Evolutionary conservation across 2,329 filamentous ascomycete species (phyloP), one percentile per base, ranked within the genome.

Genomic region (Epichloe uncinata): DNA sequence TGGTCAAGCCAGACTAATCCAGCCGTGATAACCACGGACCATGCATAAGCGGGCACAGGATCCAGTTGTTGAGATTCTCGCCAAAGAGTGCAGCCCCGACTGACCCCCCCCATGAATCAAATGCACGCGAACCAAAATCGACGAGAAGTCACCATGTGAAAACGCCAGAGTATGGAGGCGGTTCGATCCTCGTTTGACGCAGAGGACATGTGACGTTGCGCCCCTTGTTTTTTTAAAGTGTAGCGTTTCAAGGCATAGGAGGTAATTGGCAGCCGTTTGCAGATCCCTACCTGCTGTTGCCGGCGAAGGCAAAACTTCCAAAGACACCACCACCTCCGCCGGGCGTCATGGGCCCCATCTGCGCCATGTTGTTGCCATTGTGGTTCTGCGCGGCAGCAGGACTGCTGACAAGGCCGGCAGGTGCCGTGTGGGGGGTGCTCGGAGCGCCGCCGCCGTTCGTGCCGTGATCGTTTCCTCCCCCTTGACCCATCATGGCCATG

Each of bases 301-400:
- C 69, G 36, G 63, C 67, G 66, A 78, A 77, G 52, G 74, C 72
- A 67, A 91, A 91, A 62, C 74, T 78, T 45, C 87, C 87, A 71
- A 91, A 89, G 22, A 83, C 80, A 47, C 85, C 84, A 26, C 82
- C 82, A 2, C 81, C 81, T 18, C 81, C 84, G 26, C 87, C 85
- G 1, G 87, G 87, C 7, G 87, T 93, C 75, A 89, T 82, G 36
- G 84, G 78, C 3, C 83, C 84, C 63, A 84, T 79, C 47, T 75
- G 72, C 30, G 61, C 66, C 61, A 73, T 67, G 4, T 71, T 77
- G 60, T 74, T 82, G 55, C 72, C 78, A 65, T 80, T 75, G 56
- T 78, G 72, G 50, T 67, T 67, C 55, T 74, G 72, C 15, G 69
- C 65, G 8, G 69, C 72, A 13, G 73, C 73, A 26, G 74, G 52